Evolutionary conservation across 139 green algal species (phyloP).

Genomic region (Asterochloris sp.): DNA sequence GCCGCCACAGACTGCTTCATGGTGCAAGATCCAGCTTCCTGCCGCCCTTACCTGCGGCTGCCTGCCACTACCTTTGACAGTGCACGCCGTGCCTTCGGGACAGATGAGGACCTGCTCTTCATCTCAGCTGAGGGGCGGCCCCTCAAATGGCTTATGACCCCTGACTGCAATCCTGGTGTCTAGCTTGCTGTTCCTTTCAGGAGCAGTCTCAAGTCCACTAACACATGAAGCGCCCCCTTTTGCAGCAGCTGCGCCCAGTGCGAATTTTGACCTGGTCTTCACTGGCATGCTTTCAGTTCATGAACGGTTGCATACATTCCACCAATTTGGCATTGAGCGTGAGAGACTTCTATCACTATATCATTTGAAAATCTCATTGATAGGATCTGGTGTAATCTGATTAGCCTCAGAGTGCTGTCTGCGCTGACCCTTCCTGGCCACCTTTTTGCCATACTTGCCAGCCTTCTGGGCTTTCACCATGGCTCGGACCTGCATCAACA

Average conservation of each 20-base stretch:
- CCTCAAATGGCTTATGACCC: no score
- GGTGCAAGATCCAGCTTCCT: constrained; percentile 52
- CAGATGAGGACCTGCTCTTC: constrained; percentile 68
- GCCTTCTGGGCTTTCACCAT: constrained; percentile 68
- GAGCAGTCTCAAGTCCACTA: no score
- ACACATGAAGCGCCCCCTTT: no score
- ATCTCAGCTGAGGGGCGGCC: no score
- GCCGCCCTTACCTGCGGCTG: constrained; percentile 19
- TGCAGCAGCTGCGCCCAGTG: no score
- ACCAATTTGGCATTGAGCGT: no score
- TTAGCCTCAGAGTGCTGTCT: constrained; percentile 60
- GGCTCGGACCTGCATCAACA: constrained; percentile 42
- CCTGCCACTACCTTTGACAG: constrained; percentile 39
- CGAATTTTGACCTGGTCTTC: no score
- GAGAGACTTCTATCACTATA: neutral
- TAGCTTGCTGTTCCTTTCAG: no score
- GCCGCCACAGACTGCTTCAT: constrained; percentile 34
- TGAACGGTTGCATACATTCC: no score
- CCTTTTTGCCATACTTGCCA: constrained; percentile 80
- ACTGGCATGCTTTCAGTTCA: no score
- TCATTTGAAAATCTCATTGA: constrained; percentile 63
- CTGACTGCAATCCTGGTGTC: no score
- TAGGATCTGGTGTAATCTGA: constrained; percentile 37
- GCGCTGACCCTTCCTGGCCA: constrained; percentile 55
- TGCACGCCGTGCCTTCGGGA: constrained; percentile 60